Base-by-base conservation (phyloP, 2,329 filamentous ascomycete genomes). In the Intubia oerlemansii region DNA sequence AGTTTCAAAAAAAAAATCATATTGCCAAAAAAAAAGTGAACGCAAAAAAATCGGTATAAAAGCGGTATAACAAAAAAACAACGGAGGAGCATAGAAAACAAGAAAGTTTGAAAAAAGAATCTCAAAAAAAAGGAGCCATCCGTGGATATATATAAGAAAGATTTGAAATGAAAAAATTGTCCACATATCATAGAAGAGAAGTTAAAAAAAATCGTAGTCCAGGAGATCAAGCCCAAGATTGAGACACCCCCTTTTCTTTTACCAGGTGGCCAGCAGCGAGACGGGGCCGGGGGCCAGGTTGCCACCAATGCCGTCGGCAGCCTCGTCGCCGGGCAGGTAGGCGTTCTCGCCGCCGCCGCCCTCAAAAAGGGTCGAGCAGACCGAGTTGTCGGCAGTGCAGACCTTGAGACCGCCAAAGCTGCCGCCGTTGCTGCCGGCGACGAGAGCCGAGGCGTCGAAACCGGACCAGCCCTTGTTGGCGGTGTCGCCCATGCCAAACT, bases 401-500 rank as follows among this genome's bases (percentile, higher is more conserved):
- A 44, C 47, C 24, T 41, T 39, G 36, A 50, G 42, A 31, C 46
- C 44, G 36, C 42, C 42, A 32, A 47, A 49, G 35, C 46, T 49
- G 37, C 60, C 37, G 32, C 36, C 34, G 29, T 39, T 35, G 17
- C 40, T 34, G 38, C 51, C 47, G 17, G 57, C 46, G 24, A 60
- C 55, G 8, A 65, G 50, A 33, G 51, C 52, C 5, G 57, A 62
- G 36, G 53, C 57, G 32, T 65, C 60, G 33, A 53, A 56, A 23
- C 60, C 60, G 4, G 54, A 60, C 53, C 54, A 60, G 31, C 42
- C 46, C n/a, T 38, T 31, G 52, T 65, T 65, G 45, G 44, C 44
- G 1, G 35, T 20, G 47, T 52, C 56, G 34, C 37, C 54, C 26
- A 54, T 52, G 46, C 64, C 60, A 30, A 53, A 56, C 50, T 65